These are phyloP conservation scores for Fraxinus nigra DNA, from an alignment of 305 asterid genomes.

Conservation along the genomic window DNA sequence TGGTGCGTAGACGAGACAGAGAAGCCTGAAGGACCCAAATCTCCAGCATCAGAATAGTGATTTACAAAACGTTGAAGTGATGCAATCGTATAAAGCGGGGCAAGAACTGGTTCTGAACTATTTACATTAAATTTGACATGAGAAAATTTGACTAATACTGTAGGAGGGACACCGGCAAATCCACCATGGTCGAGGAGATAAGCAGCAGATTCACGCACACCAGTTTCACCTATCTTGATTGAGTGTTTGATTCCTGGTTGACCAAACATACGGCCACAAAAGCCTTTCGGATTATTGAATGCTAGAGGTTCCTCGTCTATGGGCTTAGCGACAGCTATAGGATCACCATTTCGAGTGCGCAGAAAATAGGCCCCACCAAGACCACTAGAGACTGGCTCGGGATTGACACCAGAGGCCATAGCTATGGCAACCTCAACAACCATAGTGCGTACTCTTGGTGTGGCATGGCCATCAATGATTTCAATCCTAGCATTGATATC, in stretches of 20 bases:
- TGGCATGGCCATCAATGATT: conserved; percentile 59
- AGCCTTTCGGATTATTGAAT: conserved; percentile 77
- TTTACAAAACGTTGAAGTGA: conserved; percentile 71
- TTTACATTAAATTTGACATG: conserved; percentile 55
- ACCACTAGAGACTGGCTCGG: conserved; percentile 73
- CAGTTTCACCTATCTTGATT: conserved; percentile 76
- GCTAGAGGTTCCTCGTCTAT: conserved; percentile 89
- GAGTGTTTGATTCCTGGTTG: conserved; percentile 84
- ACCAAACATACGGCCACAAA: conserved; percentile 73
- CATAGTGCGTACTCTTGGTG: conserved; percentile 58
- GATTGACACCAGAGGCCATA: conserved; percentile 65
- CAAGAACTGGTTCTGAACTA: conserved; percentile 27
- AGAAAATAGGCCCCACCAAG: conserved; percentile 85
- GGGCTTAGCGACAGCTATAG: conserved; percentile 76
- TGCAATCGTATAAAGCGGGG: conserved; percentile 53
- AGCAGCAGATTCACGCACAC: conserved; percentile 79
- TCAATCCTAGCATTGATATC: conserved; percentile 52
- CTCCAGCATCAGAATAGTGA: conserved; percentile 80
- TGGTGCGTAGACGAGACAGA: conserved; percentile 67
- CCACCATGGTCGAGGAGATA: conserved; percentile 74
- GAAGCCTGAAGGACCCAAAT: conserved; percentile 77
- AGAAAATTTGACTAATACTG: conserved; percentile 65
- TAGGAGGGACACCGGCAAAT: conserved; percentile 82
- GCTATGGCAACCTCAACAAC: conserved; percentile 79
- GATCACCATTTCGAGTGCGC: conserved; percentile 48